Evolutionary conservation across 2,329 filamentous ascomycete genomes (phyloP), one percentile per base, ranked within the genome.

Genomic region (Colletotrichum shisoi): DNA sequence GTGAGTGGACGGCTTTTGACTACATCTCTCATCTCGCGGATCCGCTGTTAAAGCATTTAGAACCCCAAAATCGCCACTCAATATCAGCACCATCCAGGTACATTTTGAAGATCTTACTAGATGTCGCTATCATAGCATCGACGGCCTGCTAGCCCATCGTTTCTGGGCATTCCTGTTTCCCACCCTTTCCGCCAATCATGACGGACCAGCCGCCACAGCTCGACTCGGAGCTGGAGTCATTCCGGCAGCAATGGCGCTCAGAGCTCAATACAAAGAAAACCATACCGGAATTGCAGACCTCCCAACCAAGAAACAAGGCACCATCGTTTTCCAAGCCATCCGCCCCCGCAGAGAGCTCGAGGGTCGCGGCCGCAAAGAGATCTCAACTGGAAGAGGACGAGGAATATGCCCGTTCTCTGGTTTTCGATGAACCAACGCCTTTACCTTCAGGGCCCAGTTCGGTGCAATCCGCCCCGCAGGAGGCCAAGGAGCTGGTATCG

Each of bases 211-310:
- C 69, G 71, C 65, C 65, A 27, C 79, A 82, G 63, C 77, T 84
- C 54, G 84, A 87, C 75, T 84, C 89, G 57, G 93, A 96, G 77
- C 86, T 97, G 68, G 92, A 96, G 78, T 89, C 86, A 52, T 97
- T 97, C 79, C 89, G 94, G 71, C 86, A 87, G 74, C 85, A 93
- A 83, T 97, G 94, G 94, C 87, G 88, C 67, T 90, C 92, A 72
- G 94, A 97, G 76, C 91, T 96, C 7, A 75, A 82, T 56, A 77
- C 79, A 3, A 82, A 75, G 68, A 74, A 77, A 60, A 37, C 74
- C 70, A n/a, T 24, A 7, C 44, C 48, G 42, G 51, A 58, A 37
- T 24, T 62, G 13, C 39, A 24, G 40, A 7, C 64, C 52, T 44
- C 69, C 4, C 58, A 57, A 4, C 59, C 69, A 34, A 69, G 68